A percentile compares a stretch with the other conserved stretches of the same genome.
phyloP scores from a whole-genome alignment of 352 stramenopile genomes.

The Pythium phragmitis region DNA sequence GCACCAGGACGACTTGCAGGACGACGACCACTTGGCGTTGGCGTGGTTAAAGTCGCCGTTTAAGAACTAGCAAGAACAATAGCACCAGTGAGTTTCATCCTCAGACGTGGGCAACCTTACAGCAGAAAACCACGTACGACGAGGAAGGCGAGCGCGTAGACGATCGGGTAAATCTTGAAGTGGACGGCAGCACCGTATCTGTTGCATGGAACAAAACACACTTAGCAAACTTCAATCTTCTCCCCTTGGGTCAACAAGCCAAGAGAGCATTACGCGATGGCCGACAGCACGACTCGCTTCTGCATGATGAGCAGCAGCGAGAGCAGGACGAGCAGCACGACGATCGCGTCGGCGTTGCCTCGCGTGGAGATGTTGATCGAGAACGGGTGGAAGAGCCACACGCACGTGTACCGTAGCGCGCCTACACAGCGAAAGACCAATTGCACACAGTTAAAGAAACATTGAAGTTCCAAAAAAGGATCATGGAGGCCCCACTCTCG shows the following conservation, averaged over 20 bases:
- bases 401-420: constrained; percentile 60
- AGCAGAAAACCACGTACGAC: constrained; percentile 45
- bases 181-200: constrained; percentile 96
- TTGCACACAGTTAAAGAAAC: not conserved
- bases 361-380: constrained; percentile 99
- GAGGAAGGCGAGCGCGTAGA: constrained; percentile 92
- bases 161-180: constrained; percentile 98
- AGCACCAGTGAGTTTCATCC: not conserved
- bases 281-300: constrained; percentile 71
- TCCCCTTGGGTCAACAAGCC: not conserved
- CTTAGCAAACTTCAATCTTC: not conserved
- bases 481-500: constrained; percentile 16
- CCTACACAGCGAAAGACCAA: constrained; percentile 24
- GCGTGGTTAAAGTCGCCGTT: constrained; percentile 54
- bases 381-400: constrained; percentile 98
- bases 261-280: constrained; percentile 46
- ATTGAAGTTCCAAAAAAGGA: not conserved
- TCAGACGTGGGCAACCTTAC: not conserved
- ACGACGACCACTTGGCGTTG: constrained; percentile 48
- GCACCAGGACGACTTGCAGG: constrained; percentile 50
- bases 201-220: not conserved
- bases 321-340: constrained; percentile 92
- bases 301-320: constrained; percentile 85
- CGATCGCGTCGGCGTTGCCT: constrained; percentile 96
- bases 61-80: constrained; percentile 46